Base-by-base conservation (phyloP, 805 yeast genomes). In the Wickerhamomyces subpelliculosus region DNA sequence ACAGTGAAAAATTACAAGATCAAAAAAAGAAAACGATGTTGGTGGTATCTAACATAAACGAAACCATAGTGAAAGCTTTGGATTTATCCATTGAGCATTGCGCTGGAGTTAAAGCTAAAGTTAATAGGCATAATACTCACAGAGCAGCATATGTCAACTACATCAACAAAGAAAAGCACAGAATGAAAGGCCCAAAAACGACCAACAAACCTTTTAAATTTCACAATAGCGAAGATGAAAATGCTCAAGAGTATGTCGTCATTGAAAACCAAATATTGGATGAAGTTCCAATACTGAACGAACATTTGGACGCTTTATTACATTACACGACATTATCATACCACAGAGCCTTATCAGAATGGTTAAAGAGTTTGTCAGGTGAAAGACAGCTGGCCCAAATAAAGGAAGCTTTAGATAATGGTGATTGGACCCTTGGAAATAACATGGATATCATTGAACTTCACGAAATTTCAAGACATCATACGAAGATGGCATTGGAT, bases 391-490 rank as follows among this genome's bases (percentile, higher is more conserved):
- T 61, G 18, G 43, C 48, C 7, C 51, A 51, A 23, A 64, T 58
- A 37, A 38, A 49, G 4, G 48, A 52, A 20, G 32, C 31, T 12
- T n/a, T 52, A 8, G 38, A 43, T 9, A 23, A 28, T 3, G 43
- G 44, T 7, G 50, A 42, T 12, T 27, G 49, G 13, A 48, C 42
- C 7, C 34, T 45, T 4, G 62, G 63, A 13, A 61, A 57, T 34
- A 57, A 62, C 39, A 58, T 61, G 37, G 70, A 65, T 40, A 61
- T 66, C 12, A 45, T 65, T 23, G 65, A 64, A 40, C 31, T 49
- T 26, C 63, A 54, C 40, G 51, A 62, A 0, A 36, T 47, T 2
- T 47, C 65, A 8, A 53, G 60, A 32, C 54, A 51, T 22, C 45
- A 41, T 27, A 58, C 59, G 2, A 60, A 52, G 34, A 44, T 52